These are phyloP conservation scores for Phoma sp. DNA, from an alignment of 2,329 filamentous ascomycete species.

Conservation along the genomic window DNA sequence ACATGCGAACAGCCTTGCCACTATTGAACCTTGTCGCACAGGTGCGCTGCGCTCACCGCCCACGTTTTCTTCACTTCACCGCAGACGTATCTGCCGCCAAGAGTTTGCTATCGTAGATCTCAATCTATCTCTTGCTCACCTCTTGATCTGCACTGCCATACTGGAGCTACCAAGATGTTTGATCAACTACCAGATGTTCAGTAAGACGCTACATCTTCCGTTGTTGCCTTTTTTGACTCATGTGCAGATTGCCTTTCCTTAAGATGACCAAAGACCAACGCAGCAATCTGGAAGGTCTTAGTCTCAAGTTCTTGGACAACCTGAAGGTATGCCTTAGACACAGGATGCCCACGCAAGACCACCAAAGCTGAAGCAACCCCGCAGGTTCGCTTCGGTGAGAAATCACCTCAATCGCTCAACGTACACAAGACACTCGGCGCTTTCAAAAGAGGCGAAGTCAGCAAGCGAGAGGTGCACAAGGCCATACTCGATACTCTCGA, in stretches of 20 bases:
- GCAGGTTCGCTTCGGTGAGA: constrained; percentile 34
- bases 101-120: not conserved
- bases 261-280: constrained; percentile 4
- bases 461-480: constrained; percentile 30
- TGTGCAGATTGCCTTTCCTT: constrained; percentile 3
- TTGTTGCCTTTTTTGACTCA: not conserved
- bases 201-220: not conserved
- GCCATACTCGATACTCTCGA: constrained; percentile 28
- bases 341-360: not conserved
- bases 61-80: constrained; percentile 13
- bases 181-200: not conserved
- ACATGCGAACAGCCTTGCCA: constrained; percentile 9
- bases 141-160: not conserved
- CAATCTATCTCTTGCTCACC: not conserved
- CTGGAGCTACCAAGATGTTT: too few relatives aligned
- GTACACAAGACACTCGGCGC: constrained; percentile 25
- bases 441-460: constrained; percentile 25
- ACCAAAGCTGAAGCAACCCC: not conserved
- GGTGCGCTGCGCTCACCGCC: not conserved
- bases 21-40: not conserved
- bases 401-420: constrained; percentile 23
- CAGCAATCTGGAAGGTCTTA: constrained; percentile 4
- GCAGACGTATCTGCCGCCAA: constrained; percentile 3
- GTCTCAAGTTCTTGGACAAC: constrained; percentile 27
- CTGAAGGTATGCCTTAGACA: constrained; percentile 22